phyloP scores from a whole-genome alignment of 345 rosid species.

The Ceriops decandra region DNA sequence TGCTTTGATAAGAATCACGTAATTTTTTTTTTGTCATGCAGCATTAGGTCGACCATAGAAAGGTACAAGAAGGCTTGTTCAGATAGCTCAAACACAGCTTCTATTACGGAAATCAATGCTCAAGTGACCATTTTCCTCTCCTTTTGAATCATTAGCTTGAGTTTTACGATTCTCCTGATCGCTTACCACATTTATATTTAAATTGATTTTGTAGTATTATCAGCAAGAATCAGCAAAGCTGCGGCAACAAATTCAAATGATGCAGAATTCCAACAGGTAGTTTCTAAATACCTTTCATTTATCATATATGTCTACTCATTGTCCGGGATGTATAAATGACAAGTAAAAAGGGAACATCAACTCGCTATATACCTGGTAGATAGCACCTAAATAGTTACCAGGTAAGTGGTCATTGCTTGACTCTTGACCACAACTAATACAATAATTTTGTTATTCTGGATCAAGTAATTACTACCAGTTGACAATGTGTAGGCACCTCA shows the following conservation, averaged over 20 bases:
- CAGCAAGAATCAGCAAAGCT: conserved; percentile 97
- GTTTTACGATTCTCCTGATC: no score
- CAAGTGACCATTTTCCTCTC: conserved; percentile 44
- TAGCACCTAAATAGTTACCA: no score
- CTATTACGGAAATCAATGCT: conserved; percentile 92
- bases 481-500: conserved; percentile 56
- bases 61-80: conserved; percentile 93
- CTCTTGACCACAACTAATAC: no score
- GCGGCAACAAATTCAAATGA: conserved; percentile 84
- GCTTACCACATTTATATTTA: no score
- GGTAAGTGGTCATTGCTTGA: no score
- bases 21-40: conserved; percentile 17
- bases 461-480: no score
- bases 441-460: no score
- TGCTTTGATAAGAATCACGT: not conserved
- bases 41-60: conserved; percentile 84
- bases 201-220: conserved; percentile 53
- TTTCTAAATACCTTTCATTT: not conserved
- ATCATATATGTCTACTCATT: not conserved
- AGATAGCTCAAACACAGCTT: conserved; percentile 50
- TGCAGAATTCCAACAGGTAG: conserved; percentile 92
- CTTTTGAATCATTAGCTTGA: no score
- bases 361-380: no score
- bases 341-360: not conserved
- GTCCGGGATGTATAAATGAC: not conserved